Evolutionary conservation across 495 filamentous ascomycete genomes (phyloP), one percentile per base, ranked within the genome.

Genomic region (Penicillium desertorum): DNA sequence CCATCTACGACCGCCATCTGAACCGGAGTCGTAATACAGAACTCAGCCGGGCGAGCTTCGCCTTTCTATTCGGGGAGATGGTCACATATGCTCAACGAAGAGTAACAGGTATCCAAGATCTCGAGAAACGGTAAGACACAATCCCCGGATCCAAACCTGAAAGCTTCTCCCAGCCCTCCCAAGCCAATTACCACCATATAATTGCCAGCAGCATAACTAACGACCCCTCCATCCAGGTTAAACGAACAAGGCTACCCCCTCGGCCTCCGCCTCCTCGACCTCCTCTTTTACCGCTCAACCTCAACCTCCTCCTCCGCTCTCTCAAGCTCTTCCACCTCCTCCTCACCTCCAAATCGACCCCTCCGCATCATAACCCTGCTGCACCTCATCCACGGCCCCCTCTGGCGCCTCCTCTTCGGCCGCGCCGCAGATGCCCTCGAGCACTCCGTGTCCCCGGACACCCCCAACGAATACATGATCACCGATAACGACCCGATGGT

Each of bases 381-480:
- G 29, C 92, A 97, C 71, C 92, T 98, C 73, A 91, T 99, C 67
- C 90, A 92, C 69, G 88, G 88, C 41, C 87, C 86, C 27, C 80
- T 98, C 46, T 99, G 92, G 90, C 85, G 86, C 45, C 89, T 93
- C 71, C 88, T 99, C 41, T 99, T 98, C 76, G 81, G 80, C 51
- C 90, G 93, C 25, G 82, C 91, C 19, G 94, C 94, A 29, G 92
- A 97, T 70, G 86, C 89, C 16, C 85, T 99, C 55, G 94, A 99
- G 75, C 90, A 91, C 74, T 89, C 86, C 55, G 82, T 84, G n/a
- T 85, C 89, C 52, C 82, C 87, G 4, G 83, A 85, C 17, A 91
- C 89, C 12, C 86, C 89, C 3, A 88, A 92, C 68, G 92, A 98
- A 76, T 99, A 97, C 79, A 96, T 99, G 93, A 91, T 99, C 63